Evolutionary conservation across 1,139 yeast species (phyloP).

Genomic region (Debaryomycetaceae sp.): DNA sequence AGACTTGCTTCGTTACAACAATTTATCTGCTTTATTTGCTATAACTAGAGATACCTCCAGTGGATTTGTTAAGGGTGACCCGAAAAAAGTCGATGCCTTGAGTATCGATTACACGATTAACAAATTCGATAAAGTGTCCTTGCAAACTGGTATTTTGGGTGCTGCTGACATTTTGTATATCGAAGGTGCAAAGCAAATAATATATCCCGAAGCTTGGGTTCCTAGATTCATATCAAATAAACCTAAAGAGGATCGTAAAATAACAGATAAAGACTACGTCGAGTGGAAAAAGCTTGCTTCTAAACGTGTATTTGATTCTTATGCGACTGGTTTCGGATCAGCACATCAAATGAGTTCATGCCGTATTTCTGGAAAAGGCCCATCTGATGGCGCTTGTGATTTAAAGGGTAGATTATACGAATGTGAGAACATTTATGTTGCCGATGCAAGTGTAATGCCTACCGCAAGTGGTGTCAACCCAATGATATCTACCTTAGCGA

Average conservation of each 20-base stretch:
- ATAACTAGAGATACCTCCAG: constrained; percentile 47
- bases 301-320: constrained; percentile 24
- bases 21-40: constrained; percentile 40
- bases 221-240: constrained; percentile 39
- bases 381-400: constrained; percentile 49
- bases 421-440: constrained; percentile 51
- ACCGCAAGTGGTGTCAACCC: constrained; percentile 62
- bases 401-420: constrained; percentile 50
- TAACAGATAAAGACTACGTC: constrained; percentile 45
- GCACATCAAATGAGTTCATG: constrained; percentile 66
- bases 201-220: constrained; percentile 34
- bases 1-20: constrained; percentile 37
- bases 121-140: constrained; percentile 43
- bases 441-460: constrained; percentile 58
- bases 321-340: constrained; percentile 41
- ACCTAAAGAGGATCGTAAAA: constrained; percentile 40
- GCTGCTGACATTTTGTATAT: constrained; percentile 49
- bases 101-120: constrained; percentile 39
- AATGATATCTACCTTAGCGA: constrained; percentile 43
- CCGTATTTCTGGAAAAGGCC: constrained; percentile 51
- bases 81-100: constrained; percentile 33
- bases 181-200: constrained; percentile 49
- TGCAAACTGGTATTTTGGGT: constrained; percentile 37
- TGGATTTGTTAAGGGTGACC: constrained; percentile 40
- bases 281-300: constrained; percentile 39